phyloP scores from a whole-genome alignment of 2,329 filamentous ascomycete genomes.

The Metarhizium humberi region DNA sequence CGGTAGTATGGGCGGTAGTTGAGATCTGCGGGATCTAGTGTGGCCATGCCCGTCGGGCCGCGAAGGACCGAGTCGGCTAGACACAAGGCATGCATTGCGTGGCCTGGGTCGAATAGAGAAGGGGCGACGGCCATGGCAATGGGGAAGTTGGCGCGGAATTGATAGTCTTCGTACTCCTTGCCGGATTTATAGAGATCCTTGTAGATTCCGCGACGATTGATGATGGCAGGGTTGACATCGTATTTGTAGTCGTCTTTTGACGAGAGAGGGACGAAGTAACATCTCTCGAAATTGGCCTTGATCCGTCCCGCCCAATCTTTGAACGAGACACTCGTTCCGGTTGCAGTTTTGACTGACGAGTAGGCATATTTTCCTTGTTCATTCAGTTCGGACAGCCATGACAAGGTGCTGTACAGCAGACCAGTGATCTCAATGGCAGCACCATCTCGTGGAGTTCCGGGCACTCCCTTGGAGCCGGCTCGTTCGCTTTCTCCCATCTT shows the following conservation, averaged over 20 bases:
- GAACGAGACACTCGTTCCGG: slow-evolving; percentile 57
- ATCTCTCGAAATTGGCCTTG: slow-evolving; percentile 80
- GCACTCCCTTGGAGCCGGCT: slow-evolving; percentile 85
- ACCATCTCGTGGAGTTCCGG: slow-evolving; percentile 93
- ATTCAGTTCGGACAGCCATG: slow-evolving; percentile 65
- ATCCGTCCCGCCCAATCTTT: slow-evolving; percentile 71
- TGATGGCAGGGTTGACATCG: slow-evolving; percentile 66
- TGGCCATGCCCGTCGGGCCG: slow-evolving; percentile 90
- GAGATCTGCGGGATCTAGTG: slow-evolving; percentile 80
- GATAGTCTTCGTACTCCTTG: slow-evolving; percentile 96
- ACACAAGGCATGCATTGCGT: slow-evolving; percentile 72
- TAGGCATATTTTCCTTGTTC: slow-evolving; percentile 63
- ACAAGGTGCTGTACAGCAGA: slow-evolving; percentile 79
- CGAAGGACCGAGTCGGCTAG: slow-evolving; percentile 71
- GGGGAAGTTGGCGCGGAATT: slow-evolving; percentile 86
- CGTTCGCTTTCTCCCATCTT: slow-evolving; percentile 98
- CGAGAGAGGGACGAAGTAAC: slow-evolving; percentile 74
- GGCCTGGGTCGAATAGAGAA: slow-evolving; percentile 68
- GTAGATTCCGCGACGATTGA: slow-evolving; percentile 94
- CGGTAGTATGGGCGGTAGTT: slow-evolving; percentile 94
- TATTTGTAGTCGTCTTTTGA: slow-evolving; percentile 63
- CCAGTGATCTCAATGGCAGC: slow-evolving; percentile 94
- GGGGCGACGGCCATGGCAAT: slow-evolving; percentile 94
- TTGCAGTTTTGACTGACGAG: slow-evolving; percentile 58
- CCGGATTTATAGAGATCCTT: slow-evolving; percentile 92